phyloP scores from a whole-genome alignment of 108 stramenopile species.

The Conticribra weissflogii region DNA sequence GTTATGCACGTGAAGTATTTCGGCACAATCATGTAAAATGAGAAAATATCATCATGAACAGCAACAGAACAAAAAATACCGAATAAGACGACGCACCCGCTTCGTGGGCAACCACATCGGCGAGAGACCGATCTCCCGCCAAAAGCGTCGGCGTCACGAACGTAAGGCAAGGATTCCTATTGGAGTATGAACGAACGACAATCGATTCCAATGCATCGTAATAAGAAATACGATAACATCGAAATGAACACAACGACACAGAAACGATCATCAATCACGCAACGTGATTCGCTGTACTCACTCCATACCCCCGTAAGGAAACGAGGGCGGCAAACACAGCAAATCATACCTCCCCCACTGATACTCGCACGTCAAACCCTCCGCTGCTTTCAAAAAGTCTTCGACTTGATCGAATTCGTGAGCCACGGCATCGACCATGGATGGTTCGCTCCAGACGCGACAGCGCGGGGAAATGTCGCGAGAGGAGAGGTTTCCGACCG shows the following conservation, averaged over 20 bases:
- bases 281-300: too few species aligned
- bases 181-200: not conserved
- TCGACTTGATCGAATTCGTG: constrained; percentile 96
- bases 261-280: not conserved
- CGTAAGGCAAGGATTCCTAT: constrained; percentile 90
- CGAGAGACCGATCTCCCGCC: constrained; percentile 93
- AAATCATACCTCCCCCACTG: constrained; percentile 83
- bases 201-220: not conserved
- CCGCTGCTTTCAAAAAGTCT: constrained; percentile 88
- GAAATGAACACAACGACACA: constrained; percentile 8
- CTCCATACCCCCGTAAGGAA: constrained; percentile 99
- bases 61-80: too few species aligned
- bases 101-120: constrained; percentile 96
- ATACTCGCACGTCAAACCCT: constrained; percentile 81
- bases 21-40: too few species aligned
- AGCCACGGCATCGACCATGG: constrained; percentile 89
- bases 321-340: constrained; percentile 94
- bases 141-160: constrained; percentile 98
- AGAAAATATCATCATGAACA: constrained; percentile 58
- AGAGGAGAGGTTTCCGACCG: constrained; percentile 84
- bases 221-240: not conserved
- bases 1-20: too few species aligned
- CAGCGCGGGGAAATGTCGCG: constrained; percentile 81
- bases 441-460: constrained; percentile 94
- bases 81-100: constrained; percentile 81